A percentile compares a stretch with the other conserved stretches of the same genome.
These are phyloP conservation scores for Calocybe indica DNA, from an alignment of 768 basidiomycete genomes.

Conservation along the genomic window DNA sequence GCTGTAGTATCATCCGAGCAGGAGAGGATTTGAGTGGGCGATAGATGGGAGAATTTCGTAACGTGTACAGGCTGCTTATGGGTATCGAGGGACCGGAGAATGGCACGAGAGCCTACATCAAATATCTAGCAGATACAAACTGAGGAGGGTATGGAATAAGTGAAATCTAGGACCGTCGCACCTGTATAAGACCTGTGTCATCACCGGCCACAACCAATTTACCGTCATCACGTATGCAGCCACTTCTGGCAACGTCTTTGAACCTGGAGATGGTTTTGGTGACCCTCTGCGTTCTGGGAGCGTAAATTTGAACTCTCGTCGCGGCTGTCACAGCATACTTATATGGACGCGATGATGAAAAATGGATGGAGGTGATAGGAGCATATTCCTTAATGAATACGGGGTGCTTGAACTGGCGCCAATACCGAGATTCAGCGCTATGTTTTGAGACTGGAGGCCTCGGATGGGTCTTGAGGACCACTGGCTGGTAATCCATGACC, in stretches of 20 bases:
- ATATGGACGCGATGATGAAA: slow-evolving; percentile 82
- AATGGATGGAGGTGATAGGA: slow-evolving; percentile 91
- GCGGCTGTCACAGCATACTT: slow-evolving; percentile 95
- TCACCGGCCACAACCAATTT: slow-evolving; percentile 95
- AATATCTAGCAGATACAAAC: slow-evolving; percentile 56
- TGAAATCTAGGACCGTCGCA: slow-evolving; percentile 20
- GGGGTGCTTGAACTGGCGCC: slow-evolving; percentile 83
- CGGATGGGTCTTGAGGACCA: slow-evolving; percentile 58
- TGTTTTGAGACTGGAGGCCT: slow-evolving; percentile 50
- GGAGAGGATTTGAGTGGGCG: slow-evolving; percentile 81
- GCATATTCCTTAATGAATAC: slow-evolving; percentile 98
- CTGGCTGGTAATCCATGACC: slow-evolving; percentile 77
- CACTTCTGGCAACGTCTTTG: slow-evolving; percentile 92
- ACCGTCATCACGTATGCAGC: slow-evolving; percentile 85
- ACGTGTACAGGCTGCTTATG: slow-evolving; percentile 98
- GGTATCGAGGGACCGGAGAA: slow-evolving; percentile 85
- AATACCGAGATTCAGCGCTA: slow-evolving; percentile 72
- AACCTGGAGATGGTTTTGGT: slow-evolving; percentile 95
- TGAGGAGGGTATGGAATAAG: slow-evolving; percentile 1
- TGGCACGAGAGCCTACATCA: slow-evolving; percentile 89
- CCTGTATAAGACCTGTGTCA: slow-evolving; percentile 85
- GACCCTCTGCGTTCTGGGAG: slow-evolving; percentile 92
- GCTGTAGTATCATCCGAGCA: slow-evolving; percentile 96
- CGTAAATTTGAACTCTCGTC: slow-evolving; percentile 91
- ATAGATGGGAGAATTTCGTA: slow-evolving; percentile 80